Evolutionary conservation across 106 monocot species (phyloP).

Genomic region (Alisma plantagoaquatica): DNA sequence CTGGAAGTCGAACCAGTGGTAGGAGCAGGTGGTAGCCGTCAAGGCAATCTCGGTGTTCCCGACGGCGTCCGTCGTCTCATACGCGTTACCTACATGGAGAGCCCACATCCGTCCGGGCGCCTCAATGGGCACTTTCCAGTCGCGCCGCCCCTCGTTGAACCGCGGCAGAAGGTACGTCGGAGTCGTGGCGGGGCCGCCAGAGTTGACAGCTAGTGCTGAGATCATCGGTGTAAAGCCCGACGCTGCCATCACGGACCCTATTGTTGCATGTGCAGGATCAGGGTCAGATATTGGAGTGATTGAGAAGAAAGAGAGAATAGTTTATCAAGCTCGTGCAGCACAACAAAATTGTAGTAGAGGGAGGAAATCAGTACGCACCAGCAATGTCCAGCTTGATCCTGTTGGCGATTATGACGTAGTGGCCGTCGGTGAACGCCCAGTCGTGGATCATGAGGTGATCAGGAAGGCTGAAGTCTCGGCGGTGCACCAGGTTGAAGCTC

Average conservation of each 20-base stretch:
- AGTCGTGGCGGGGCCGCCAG: slow-evolving; percentile 28
- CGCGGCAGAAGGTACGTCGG: slow-evolving; percentile 77
- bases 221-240: slow-evolving; percentile 71
- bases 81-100: slow-evolving; percentile 56
- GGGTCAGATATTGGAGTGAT: no score
- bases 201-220: slow-evolving; percentile 53
- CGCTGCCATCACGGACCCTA: slow-evolving; percentile 66
- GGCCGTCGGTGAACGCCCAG: slow-evolving; percentile 29
- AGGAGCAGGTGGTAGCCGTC: slow-evolving; percentile 61
- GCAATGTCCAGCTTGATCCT: slow-evolving; percentile 27
- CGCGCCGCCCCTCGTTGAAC: slow-evolving; percentile 12
- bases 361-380: slow-evolving; percentile 7
- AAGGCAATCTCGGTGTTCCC: slow-evolving; percentile 35
- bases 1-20: slow-evolving; percentile 73
- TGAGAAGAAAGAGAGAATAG: no score
- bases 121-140: slow-evolving; percentile 62
- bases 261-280: background rate
- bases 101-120: slow-evolving; percentile 59
- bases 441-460: slow-evolving; percentile 40
- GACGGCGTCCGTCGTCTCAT: slow-evolving; percentile 25
- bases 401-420: slow-evolving; percentile 29
- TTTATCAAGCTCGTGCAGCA: no score
- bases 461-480: slow-evolving; percentile 9
- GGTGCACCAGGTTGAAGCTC: slow-evolving; percentile 23
- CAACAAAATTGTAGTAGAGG: background rate